phyloP scores from a whole-genome alignment of 768 basidiomycete genomes.

The Hirschioporus abietinus region DNA sequence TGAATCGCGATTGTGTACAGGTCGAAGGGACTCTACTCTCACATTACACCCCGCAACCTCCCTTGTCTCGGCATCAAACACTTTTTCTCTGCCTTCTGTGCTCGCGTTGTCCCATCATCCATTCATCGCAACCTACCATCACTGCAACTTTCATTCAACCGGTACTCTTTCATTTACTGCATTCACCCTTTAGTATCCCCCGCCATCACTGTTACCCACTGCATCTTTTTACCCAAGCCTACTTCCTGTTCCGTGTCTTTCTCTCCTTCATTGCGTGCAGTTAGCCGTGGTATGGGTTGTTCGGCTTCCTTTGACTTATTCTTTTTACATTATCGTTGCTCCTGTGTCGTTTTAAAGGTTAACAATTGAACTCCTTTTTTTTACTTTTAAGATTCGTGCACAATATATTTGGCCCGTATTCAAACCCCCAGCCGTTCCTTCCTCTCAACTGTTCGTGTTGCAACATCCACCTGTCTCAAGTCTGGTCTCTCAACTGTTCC shows the following conservation, averaged over 20 bases:
- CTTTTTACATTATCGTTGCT: slow-evolving; percentile 1
- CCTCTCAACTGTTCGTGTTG: slow-evolving; percentile 1
- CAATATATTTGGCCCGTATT: slow-evolving; percentile 2
- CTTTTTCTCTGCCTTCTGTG: neutral
- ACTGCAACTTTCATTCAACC: slow-evolving; percentile 6
- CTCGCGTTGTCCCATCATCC: slow-evolving; percentile 4
- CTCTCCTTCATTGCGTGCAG: slow-evolving; percentile 1
- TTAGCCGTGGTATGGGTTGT: neutral
- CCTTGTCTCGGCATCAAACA: slow-evolving; percentile 1
- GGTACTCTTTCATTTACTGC: slow-evolving; percentile 8
- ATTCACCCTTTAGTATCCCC: slow-evolving; percentile 2
- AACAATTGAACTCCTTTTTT: neutral
- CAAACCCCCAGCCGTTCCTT: neutral
- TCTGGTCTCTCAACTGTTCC: neutral
- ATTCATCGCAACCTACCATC: slow-evolving; percentile 1
- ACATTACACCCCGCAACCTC: neutral
- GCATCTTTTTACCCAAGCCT: slow-evolving; percentile 8
- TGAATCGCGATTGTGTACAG: slow-evolving; percentile 4
- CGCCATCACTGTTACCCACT: slow-evolving; percentile 6
- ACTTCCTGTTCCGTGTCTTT: slow-evolving; percentile 4
- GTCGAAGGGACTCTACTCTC: neutral
- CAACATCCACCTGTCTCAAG: neutral
- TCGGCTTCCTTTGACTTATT: slow-evolving; percentile 4
- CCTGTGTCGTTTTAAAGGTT: slow-evolving; percentile 1
- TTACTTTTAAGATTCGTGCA: neutral